These are phyloP conservation scores for Vararia minispora DNA, from an alignment of 768 basidiomycete species.

Conservation along the genomic window DNA sequence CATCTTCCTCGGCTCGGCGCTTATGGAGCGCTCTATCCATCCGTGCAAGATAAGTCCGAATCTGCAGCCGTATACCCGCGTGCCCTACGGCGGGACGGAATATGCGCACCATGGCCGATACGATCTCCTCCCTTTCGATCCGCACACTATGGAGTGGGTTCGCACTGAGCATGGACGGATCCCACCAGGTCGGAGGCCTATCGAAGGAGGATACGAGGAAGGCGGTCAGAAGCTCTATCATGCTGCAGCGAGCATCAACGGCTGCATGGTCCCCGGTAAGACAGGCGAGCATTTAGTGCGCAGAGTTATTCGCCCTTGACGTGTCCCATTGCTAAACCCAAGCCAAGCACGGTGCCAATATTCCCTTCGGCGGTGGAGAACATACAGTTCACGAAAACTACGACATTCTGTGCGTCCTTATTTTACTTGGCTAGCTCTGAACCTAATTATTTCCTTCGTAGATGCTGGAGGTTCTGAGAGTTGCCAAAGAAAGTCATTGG, in stretches of 20 bases:
- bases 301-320: neutral
- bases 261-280: constrained; percentile 61
- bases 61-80: constrained; percentile 34
- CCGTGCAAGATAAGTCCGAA: constrained; percentile 72
- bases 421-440: constrained; percentile 1
- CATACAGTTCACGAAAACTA: constrained; percentile 28
- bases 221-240: constrained; percentile 58
- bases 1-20: constrained; percentile 64
- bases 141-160: constrained; percentile 67
- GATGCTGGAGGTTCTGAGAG: constrained; percentile 26
- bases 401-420: constrained; percentile 28
- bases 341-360: constrained; percentile 32
- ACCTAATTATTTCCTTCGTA: constrained; percentile 10
- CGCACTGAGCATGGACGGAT: constrained; percentile 46
- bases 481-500: neutral
- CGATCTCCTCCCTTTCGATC: constrained; percentile 64
- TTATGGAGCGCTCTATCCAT: constrained; percentile 55
- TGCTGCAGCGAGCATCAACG: constrained; percentile 40
- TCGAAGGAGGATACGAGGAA: constrained; percentile 73
- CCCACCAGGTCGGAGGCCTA: constrained; percentile 43
- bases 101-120: constrained; percentile 51
- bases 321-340: neutral
- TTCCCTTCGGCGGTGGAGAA: constrained; percentile 30
- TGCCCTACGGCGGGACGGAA: constrained; percentile 58
- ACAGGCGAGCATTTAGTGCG: constrained; percentile 57